A percentile compares a stretch with the other conserved stretches of the same genome.
phyloP scores from a whole-genome alignment of 164 flowering plant species.

The Tetracentron sinense region DNA sequence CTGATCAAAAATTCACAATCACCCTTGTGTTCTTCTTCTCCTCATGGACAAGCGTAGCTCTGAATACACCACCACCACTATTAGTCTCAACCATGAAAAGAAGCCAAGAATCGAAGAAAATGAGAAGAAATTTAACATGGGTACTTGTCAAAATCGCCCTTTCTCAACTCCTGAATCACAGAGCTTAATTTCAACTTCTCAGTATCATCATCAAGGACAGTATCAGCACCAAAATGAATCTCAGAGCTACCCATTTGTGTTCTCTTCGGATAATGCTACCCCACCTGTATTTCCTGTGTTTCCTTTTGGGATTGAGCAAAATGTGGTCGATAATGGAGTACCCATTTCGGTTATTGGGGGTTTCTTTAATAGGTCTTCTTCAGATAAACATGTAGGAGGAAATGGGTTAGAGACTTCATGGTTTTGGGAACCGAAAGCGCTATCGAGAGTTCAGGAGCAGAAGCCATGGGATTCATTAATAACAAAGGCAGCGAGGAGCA shows the following conservation, averaged over 20 bases:
- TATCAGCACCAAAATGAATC: not conserved
- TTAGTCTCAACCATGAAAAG: not conserved
- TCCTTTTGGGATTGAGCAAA: conserved; percentile 6
- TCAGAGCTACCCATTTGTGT: not conserved
- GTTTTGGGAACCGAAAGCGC: not conserved
- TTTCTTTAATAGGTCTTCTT: not conserved
- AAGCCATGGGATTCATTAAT: conserved; percentile 6
- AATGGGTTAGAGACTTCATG: not conserved
- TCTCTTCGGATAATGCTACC: not conserved
- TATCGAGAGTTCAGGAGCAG: not conserved
- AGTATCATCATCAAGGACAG: not conserved
- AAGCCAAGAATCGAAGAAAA: not conserved
- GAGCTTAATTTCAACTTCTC: conserved; percentile 3
- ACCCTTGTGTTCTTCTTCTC: not conserved
- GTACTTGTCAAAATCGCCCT: conserved; percentile 5
- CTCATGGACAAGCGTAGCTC: conserved; percentile 6
- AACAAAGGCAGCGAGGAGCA: conserved; percentile 17
- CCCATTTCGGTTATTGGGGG: conserved; percentile 12
- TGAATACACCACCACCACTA: not conserved
- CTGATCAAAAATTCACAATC: not conserved
- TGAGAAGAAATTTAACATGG: not conserved
- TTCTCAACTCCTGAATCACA: not conserved
- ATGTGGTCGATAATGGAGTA: not conserved
- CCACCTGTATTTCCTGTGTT: conserved; percentile 2
- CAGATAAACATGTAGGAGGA: not conserved